A percentile compares a stretch with the other conserved stretches of the same genome.
These are phyloP conservation scores for Fusarium xylarioides DNA, from an alignment of 2,329 filamentous ascomycete genomes.

Conservation along the genomic window DNA sequence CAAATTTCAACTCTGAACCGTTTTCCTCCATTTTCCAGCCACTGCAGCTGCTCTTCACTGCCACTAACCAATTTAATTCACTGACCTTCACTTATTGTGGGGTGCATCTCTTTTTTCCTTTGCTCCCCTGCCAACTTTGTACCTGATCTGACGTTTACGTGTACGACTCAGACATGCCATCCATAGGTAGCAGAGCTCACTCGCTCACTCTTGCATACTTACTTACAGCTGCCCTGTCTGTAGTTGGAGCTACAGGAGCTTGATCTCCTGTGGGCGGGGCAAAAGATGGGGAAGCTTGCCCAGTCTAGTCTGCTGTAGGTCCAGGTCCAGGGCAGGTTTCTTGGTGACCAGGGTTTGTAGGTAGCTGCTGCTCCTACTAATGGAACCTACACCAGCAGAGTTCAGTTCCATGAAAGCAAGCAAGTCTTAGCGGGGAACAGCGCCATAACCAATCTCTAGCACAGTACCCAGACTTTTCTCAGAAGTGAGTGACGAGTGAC, in stretches of 20 bases:
- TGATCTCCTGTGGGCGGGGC: conserved; percentile 25
- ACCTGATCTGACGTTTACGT: conserved; percentile 29
- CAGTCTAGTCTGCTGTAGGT: neutral
- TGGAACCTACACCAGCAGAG: neutral
- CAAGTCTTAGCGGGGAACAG: conserved; percentile 21
- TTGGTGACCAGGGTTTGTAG: conserved; percentile 1
- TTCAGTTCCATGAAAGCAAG: neutral
- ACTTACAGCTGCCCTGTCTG: neutral
- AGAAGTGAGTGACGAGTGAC: conserved; percentile 26
- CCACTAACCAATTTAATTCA: neutral
- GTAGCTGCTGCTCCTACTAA: neutral
- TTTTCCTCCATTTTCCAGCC: neutral
- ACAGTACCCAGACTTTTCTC: conserved; percentile 8
- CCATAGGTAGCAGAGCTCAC: neutral
- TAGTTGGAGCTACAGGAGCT: conserved; percentile 11
- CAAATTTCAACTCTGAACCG: neutral
- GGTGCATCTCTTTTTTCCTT: neutral
- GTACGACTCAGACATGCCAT: neutral
- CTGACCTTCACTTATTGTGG: conserved; percentile 8
- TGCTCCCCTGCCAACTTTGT: conserved; percentile 29
- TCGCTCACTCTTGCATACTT: neutral
- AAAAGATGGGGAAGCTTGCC: conserved; percentile 33
- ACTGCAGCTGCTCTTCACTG: neutral
- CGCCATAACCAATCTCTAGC: neutral
- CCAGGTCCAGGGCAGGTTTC: conserved; percentile 1